Evolutionary conservation across 352 stramenopile genomes (phyloP).

Genomic region (Phytophthora litchii): DNA sequence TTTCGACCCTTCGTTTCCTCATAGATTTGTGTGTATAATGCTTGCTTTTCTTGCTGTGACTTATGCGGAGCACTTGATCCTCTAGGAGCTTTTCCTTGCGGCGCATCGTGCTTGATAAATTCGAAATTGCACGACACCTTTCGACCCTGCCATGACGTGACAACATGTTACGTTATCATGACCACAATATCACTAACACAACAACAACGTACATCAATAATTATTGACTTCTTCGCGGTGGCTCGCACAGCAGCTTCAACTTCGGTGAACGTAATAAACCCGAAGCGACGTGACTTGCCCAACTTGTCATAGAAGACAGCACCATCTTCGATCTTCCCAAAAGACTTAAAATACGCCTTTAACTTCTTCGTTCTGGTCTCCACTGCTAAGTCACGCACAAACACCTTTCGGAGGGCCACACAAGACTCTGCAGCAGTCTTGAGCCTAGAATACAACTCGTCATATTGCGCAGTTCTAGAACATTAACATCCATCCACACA

Average conservation of each 20-base stretch:
- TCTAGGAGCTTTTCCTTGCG: background rate
- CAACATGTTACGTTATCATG: background rate
- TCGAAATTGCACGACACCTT: constrained; percentile 39
- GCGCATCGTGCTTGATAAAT: background rate
- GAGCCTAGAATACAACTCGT: constrained; percentile 63
- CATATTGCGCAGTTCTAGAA: constrained; percentile 61
- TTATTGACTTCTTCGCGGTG: constrained; percentile 50
- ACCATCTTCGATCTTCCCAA: constrained; percentile 66
- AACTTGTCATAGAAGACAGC: constrained; percentile 71
- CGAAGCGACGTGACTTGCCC: constrained; percentile 66
- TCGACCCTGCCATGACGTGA: constrained; percentile 4
- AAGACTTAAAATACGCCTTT: constrained; percentile 51
- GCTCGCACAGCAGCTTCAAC: constrained; percentile 62
- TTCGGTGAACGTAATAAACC: constrained; percentile 73
- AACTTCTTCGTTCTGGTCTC: constrained; percentile 59
- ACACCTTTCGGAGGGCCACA: constrained; percentile 72
- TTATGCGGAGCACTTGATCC: background rate
- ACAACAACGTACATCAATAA: constrained; percentile 58
- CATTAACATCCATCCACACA: background rate
- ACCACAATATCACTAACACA: background rate
- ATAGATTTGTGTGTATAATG: background rate
- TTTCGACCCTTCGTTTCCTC: constrained; percentile 53
- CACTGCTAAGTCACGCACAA: constrained; percentile 68
- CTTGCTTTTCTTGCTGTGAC: background rate
- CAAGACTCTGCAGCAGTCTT: constrained; percentile 58